These are phyloP conservation scores for Vaccinium macrocarpon DNA, from an alignment of 148 eudicot species.

Conservation along the genomic window DNA sequence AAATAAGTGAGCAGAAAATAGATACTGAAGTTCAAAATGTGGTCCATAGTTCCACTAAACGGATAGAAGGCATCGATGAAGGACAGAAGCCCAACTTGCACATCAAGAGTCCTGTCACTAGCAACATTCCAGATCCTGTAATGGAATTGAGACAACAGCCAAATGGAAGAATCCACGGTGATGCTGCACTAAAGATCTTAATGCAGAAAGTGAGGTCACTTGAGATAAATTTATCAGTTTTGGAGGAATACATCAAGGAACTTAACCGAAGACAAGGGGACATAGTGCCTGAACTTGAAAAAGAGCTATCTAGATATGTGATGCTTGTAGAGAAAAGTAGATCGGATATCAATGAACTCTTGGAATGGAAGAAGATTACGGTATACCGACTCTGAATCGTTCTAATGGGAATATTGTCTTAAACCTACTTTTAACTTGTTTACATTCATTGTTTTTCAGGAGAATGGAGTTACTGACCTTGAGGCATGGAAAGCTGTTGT, in stretches of 20 bases:
- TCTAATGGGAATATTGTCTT: background rate
- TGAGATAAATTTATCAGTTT: conserved; percentile 63
- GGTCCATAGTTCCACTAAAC: conserved; percentile 32
- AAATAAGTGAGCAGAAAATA: conserved; percentile 26
- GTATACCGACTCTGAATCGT: conserved; percentile 29
- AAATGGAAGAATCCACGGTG: conserved; percentile 69
- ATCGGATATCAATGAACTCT: conserved; percentile 51
- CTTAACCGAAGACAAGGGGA: conserved; percentile 64
- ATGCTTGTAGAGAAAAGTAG: conserved; percentile 50
- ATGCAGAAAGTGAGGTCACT: conserved; percentile 85
- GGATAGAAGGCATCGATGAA: conserved; percentile 35
- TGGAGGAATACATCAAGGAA: conserved; percentile 80
- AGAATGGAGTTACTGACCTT: conserved; percentile 45
- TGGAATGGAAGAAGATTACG: conserved; percentile 68
- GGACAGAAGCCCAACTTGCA: conserved; percentile 33
- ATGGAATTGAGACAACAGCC: conserved; percentile 44
- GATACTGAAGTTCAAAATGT: conserved; percentile 32
- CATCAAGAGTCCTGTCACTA: conserved; percentile 33
- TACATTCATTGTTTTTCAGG: conserved; percentile 40
- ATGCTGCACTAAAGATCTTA: conserved; percentile 74
- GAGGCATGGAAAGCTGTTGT: conserved; percentile 61
- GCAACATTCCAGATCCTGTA: conserved; percentile 47
- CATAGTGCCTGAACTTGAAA: conserved; percentile 56
- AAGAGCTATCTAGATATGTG: conserved; percentile 49
- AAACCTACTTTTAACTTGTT: background rate